phyloP scores from a whole-genome alignment of 257 asterid genomes.

The Solanum lignicaule region DNA sequence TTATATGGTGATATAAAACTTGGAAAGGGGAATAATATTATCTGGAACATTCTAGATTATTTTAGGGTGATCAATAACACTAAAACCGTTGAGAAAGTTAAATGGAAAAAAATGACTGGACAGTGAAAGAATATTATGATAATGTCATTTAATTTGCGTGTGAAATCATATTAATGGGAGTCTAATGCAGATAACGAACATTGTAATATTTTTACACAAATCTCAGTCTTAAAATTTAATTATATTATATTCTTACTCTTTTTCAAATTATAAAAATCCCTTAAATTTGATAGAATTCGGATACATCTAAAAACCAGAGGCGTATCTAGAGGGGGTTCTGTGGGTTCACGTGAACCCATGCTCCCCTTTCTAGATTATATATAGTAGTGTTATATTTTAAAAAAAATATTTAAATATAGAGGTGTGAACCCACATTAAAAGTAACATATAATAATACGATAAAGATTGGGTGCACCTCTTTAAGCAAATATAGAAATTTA shows the following conservation, averaged over 20 bases:
- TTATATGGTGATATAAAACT: not conserved
- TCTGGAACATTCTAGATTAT: not conserved
- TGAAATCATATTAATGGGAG: not conserved
- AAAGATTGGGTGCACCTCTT: too few species aligned
- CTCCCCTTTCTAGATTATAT: too few species aligned
- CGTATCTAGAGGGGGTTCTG: too few species aligned
- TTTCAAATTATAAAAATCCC: too few species aligned
- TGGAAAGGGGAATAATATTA: not conserved
- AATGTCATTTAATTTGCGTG: not conserved
- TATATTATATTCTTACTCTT: too few species aligned
- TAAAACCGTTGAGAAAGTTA: not conserved
- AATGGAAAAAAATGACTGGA: not conserved
- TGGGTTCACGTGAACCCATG: too few species aligned
- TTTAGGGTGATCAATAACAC: not conserved
- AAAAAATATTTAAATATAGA: too few species aligned
- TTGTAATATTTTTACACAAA: too few species aligned
- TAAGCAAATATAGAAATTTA: too few species aligned
- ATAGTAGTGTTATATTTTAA: too few species aligned
- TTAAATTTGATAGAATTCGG: not conserved
- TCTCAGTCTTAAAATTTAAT: not conserved
- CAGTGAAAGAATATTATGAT: not conserved
- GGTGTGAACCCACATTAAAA: too few species aligned
- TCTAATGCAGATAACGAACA: not conserved
- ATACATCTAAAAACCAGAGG: not conserved
- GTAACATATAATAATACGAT: too few species aligned